Percentiles rank a stretch among this genome's conserved stretches.
These are phyloP conservation scores for Trypanosoma boissoni DNA, from an alignment of 208 protist genomes.

Conservation along the genomic window DNA sequence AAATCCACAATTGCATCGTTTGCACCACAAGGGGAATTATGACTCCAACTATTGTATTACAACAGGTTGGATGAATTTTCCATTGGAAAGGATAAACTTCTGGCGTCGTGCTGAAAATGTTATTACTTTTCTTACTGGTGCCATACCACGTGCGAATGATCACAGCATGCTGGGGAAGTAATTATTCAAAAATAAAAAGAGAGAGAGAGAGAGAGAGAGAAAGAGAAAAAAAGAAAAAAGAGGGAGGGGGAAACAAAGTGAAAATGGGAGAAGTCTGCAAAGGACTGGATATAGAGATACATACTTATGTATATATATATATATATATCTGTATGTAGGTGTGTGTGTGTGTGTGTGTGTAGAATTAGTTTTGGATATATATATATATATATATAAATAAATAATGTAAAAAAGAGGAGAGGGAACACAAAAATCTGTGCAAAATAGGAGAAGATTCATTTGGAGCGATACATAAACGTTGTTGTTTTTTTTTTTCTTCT, in stretches of 20 bases:
- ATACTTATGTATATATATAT: constrained; percentile 1
- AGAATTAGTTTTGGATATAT: too few relatives aligned
- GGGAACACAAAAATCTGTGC: neutral
- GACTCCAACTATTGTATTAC: constrained; percentile 95
- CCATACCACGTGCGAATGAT: constrained; percentile 80
- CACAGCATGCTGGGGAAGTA: constrained; percentile 74
- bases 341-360: neutral
- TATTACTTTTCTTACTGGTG: constrained; percentile 78
- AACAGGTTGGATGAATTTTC: constrained; percentile 92
- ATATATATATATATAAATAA: constrained; percentile 2
- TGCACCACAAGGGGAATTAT: constrained; percentile 90
- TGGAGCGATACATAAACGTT: neutral
- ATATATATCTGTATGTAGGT: neutral
- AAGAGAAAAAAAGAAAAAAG: constrained; percentile 9
- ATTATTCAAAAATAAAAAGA: neutral
- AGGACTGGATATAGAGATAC: neutral
- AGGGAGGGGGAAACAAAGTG: constrained; percentile 11
- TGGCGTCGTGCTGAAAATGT: constrained; percentile 84
- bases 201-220: neutral
- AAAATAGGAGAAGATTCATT: neutral
- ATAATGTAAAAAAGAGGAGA: neutral
- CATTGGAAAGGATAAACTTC: constrained; percentile 85
- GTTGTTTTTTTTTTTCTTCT: neutral
- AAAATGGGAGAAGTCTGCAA: neutral
- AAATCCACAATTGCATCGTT: constrained; percentile 77